Evolutionary conservation across 2,329 filamentous ascomycete genomes (phyloP), one percentile per base, ranked within the genome.

Genomic region (Trichoderma lentiforme): DNA sequence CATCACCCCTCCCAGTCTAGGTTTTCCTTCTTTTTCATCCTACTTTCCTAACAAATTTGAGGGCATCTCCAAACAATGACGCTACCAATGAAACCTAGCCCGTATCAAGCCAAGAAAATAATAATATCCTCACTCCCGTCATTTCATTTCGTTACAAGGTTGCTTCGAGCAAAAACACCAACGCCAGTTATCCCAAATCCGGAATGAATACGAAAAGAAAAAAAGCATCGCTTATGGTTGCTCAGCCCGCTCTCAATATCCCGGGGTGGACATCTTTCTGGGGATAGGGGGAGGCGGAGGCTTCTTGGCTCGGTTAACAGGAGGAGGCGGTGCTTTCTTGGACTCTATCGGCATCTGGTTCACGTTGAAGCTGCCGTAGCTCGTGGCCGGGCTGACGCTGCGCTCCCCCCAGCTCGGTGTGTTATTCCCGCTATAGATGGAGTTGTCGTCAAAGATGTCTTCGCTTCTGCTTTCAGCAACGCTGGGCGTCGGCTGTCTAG

Each of bases 301-400:
- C 81, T 89, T 89, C 83, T 88, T 88, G 71, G 82, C 79, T 28
- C 83, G 74, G 15, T 87, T 84, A 36, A 80, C 79, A 3, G 86
- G 85, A 39, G 86, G 87, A 2, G 86, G 81, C 3, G 87, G 80
- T 3, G 85, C 85, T 81, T 89, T 89, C 83, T 88, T 88, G 71
- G 82, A 78, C 36, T 83, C 74, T 7, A 36, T n/a, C 11, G 77
- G 76, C 30, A 75, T 79, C 47, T 83, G 43, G 11, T 82, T 87
- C 60, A 84, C 82, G 74, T 82, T 87, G 60, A 88, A 76, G 77
- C 87, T 88, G 72, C 85, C 86, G 71, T 86, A 84, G 78, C 87
- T 89, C 1, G 87, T 89, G 3, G 87, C 85, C 0, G 87, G 87
- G 75, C 87, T 89, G 71, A 86, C 81, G 75, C 85, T 86, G 70